These are phyloP conservation scores for Tranzscheliella williamsii DNA, from an alignment of 1,284 basidiomycete species.

Conservation along the genomic window DNA sequence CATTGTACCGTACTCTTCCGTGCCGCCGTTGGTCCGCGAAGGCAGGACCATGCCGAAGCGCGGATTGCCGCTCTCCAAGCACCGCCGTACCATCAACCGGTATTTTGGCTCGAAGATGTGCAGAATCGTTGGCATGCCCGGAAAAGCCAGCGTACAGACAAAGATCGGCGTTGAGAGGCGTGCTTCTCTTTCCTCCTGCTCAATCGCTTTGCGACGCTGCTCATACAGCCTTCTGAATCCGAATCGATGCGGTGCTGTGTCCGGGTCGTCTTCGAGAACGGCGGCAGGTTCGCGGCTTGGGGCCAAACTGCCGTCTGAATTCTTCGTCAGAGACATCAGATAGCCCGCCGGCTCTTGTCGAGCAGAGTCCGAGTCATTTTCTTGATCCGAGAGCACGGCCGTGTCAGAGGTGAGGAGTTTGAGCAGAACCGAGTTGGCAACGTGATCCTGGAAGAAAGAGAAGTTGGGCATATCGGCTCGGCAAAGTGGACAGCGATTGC, in stretches of 20 bases:
- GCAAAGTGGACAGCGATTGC: conserved; percentile 79
- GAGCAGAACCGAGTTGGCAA: conserved; percentile 31
- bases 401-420: conserved; percentile 42
- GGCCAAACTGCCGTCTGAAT: not conserved
- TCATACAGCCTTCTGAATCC: conserved; percentile 59
- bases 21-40: conserved; percentile 63
- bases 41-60: conserved; percentile 88
- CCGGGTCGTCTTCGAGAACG: conserved; percentile 13
- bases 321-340: conserved; percentile 3
- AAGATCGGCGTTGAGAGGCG: conserved; percentile 87
- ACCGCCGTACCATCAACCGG: conserved; percentile 88
- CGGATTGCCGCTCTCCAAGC: conserved; percentile 74
- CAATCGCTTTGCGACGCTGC: conserved; percentile 68
- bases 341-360: conserved; percentile 22
- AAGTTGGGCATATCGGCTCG: conserved; percentile 75
- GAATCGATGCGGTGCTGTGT: conserved; percentile 24
- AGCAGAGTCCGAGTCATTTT: conserved; percentile 21
- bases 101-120: conserved; percentile 91
- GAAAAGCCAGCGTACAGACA: conserved; percentile 84
- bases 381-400: conserved; percentile 33
- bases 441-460: conserved; percentile 76
- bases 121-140: conserved; percentile 81
- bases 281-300: not conserved
- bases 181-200: conserved; percentile 75
- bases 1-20: conserved; percentile 84